Percentiles rank a stretch among this genome's conserved stretches.
Conservation (phyloP, 2,329 filamentous ascomycete species). For the Clonostachys rhizophaga region DNA sequence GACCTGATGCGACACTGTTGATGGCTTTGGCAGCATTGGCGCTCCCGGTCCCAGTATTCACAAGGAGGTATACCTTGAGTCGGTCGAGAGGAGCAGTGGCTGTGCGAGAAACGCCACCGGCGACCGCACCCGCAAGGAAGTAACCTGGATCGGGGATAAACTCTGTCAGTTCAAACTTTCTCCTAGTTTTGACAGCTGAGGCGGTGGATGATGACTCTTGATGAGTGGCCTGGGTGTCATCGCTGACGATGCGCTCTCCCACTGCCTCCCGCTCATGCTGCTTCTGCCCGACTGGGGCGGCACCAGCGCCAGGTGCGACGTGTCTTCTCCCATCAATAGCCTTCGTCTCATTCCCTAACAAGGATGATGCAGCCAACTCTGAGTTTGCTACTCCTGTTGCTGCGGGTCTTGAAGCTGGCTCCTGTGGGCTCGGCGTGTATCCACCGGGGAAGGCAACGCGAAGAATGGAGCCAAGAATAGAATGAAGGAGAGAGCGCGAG, state of each 20-base stretch:
- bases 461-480: constrained; percentile 72
- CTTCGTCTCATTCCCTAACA: not conserved
- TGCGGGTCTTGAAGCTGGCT: constrained; percentile 7
- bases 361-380: not conserved
- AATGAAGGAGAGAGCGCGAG: constrained; percentile 54
- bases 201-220: constrained; percentile 24
- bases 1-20: constrained; percentile 56
- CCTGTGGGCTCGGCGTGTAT: constrained; percentile 16
- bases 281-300: not conserved
- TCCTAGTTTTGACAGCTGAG: constrained; percentile 23
- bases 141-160: constrained; percentile 90
- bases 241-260: constrained; percentile 18
- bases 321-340: not conserved
- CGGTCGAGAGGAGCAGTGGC: constrained; percentile 94
- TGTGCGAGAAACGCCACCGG: constrained; percentile 91
- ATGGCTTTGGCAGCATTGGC: constrained; percentile 53
- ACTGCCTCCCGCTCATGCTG: not conserved
- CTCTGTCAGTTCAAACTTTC: constrained; percentile 54
- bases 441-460: constrained; percentile 53
- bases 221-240: constrained; percentile 7
- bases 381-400: not conserved
- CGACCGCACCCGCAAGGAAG: constrained; percentile 91
- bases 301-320: not conserved
- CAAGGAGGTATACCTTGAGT: constrained; percentile 94
- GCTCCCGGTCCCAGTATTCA: constrained; percentile 65